A percentile compares a stretch with the other conserved stretches of the same genome.
Evolutionary conservation across 2,329 filamentous ascomycete genomes (phyloP).

Genomic region (Xenosphaeropsis pyriputrescens): DNA sequence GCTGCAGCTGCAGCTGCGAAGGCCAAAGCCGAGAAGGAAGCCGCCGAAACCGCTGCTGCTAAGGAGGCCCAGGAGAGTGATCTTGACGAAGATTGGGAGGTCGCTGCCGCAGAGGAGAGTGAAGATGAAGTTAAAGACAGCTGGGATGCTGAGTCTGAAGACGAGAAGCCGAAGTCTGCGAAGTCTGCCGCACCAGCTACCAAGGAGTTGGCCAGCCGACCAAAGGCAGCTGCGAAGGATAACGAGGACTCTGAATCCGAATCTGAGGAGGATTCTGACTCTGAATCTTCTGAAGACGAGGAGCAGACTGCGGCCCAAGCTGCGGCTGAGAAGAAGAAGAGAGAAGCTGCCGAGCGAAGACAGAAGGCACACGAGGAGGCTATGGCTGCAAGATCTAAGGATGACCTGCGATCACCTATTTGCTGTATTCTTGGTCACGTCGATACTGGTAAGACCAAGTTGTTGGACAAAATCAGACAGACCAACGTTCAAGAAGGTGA

Average conservation of each 20-base stretch:
- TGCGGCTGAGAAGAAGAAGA: constrained; percentile 66
- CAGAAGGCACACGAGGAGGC: constrained; percentile 87
- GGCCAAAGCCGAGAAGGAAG: constrained; percentile 43
- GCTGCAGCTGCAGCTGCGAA: constrained; percentile 46
- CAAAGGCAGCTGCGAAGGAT: constrained; percentile 3
- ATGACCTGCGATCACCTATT: constrained; percentile 92
- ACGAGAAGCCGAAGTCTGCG: constrained; percentile 36
- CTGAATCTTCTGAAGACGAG: constrained; percentile 55
- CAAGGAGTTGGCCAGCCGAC: not conserved
- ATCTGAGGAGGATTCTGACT: constrained; percentile 37
- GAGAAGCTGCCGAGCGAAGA: constrained; percentile 75
- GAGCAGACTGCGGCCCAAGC: constrained; percentile 57
- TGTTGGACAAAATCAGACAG: constrained; percentile 95
- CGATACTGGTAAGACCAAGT: constrained; percentile 99
- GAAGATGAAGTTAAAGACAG: constrained; percentile 77
- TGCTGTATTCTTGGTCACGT: constrained; percentile 99
- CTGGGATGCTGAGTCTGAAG: constrained; percentile 80
- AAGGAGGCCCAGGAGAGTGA: constrained; percentile 43
- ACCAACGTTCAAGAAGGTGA: constrained; percentile 98
- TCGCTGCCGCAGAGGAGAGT: constrained; percentile 53
- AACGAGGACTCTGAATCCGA: constrained; percentile 37
- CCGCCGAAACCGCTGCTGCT: constrained; percentile 37
- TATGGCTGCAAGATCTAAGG: constrained; percentile 77
- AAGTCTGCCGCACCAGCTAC: not conserved
- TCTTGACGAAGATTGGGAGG: constrained; percentile 78